Conservation (phyloP, 495 filamentous ascomycete genomes). For the Copromyces sp. region DNA sequence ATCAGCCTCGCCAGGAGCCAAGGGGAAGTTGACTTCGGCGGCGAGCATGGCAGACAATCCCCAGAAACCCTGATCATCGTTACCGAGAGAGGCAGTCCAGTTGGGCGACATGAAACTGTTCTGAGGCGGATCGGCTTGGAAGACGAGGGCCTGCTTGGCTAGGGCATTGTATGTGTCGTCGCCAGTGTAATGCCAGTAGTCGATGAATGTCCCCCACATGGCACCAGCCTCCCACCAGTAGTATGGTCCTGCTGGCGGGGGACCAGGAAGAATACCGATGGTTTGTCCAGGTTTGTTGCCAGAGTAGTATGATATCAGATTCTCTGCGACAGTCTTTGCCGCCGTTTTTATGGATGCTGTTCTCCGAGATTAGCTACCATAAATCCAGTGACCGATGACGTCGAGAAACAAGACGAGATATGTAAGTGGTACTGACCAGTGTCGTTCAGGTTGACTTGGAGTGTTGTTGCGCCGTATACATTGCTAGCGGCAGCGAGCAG, state of each 20-base stretch:
- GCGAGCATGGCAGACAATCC: conserved; percentile 59
- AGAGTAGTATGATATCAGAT: conserved; percentile 54
- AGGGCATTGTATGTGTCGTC: conserved; percentile 51
- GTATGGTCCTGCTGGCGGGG: conserved; percentile 22
- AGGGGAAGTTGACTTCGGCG: conserved; percentile 51
- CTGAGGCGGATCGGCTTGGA: conserved; percentile 44
- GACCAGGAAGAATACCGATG: conserved; percentile 33
- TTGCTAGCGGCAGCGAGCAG: background rate
- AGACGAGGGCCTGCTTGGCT: conserved; percentile 42
- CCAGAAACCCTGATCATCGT: conserved; percentile 64
- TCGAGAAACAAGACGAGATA: background rate
- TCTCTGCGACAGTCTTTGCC: conserved; percentile 23
- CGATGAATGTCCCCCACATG: conserved; percentile 56
- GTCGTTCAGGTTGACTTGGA: conserved; percentile 11
- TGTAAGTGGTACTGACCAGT: conserved; percentile 3
- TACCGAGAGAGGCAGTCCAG: conserved; percentile 51
- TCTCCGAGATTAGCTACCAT: background rate
- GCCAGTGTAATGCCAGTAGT: conserved; percentile 60
- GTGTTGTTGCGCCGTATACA: background rate
- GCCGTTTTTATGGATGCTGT: conserved; percentile 19
- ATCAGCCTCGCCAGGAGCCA: conserved; percentile 51
- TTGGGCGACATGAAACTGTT: conserved; percentile 54
- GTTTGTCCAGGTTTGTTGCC: conserved; percentile 52
- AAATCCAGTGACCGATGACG: background rate
- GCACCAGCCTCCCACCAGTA: conserved; percentile 74